A percentile compares a stretch with the other conserved stretches of the same genome.
phyloP scores from a whole-genome alignment of 306 rosid species.

The Cucurbita ficifolia region DNA sequence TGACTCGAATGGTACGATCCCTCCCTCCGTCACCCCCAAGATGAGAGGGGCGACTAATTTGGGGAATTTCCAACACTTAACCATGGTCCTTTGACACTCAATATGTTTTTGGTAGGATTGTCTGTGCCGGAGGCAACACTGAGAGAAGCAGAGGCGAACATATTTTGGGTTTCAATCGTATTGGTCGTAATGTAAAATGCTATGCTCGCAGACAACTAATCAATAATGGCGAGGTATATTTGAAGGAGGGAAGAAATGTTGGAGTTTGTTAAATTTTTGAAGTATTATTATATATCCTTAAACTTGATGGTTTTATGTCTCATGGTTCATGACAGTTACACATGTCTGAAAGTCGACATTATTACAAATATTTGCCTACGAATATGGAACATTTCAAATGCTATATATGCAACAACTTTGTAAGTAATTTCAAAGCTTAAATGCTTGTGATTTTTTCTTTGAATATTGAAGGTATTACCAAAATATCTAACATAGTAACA shows the following conservation, averaged over 20 bases:
- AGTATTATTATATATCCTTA: not conserved
- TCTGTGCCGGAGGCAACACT: slow-evolving; percentile 73
- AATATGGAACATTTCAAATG: slow-evolving; percentile 67
- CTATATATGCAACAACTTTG: slow-evolving; percentile 74
- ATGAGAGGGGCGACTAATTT: too few species aligned
- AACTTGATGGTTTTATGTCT: not conserved
- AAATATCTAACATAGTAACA: not conserved
- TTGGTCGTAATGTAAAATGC: slow-evolving; percentile 79
- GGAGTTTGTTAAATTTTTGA: not conserved
- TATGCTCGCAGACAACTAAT: slow-evolving; percentile 60
- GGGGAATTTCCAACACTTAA: not conserved
- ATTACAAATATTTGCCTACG: slow-evolving; percentile 73
- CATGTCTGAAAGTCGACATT: slow-evolving; percentile 54
- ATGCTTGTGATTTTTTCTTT: not conserved
- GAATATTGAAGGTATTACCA: not conserved
- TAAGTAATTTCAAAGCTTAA: slow-evolving; percentile 22
- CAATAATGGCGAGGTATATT: slow-evolving; percentile 56
- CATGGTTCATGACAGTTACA: slow-evolving; percentile 44
- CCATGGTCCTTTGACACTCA: not conserved
- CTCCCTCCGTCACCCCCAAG: too few species aligned
- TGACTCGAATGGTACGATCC: too few species aligned
- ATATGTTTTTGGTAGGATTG: slow-evolving; percentile 17
- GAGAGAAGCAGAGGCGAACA: slow-evolving; percentile 45
- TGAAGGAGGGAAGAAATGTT: not conserved
- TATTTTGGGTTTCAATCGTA: slow-evolving; percentile 44